A percentile compares a stretch with the other conserved stretches of the same genome.
phyloP scores from a whole-genome alignment of 768 basidiomycete species.

The Pseudohyphozyma bogoriensis region DNA sequence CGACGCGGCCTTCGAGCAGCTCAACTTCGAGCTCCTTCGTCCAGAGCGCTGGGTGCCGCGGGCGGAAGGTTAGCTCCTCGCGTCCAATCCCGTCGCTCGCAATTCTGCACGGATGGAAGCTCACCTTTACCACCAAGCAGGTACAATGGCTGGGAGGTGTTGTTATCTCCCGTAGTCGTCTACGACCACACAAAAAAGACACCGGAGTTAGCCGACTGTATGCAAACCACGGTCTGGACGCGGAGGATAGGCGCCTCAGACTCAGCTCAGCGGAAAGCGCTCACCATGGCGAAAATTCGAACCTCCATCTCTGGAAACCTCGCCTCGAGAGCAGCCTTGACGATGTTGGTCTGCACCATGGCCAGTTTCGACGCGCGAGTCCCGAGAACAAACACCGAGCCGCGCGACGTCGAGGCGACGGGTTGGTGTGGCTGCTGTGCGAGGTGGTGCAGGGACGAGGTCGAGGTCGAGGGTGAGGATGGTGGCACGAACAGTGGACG shows the following conservation, averaged over 20 bases:
- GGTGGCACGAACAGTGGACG: too few species aligned
- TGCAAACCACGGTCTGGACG: neutral
- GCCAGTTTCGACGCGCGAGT: slow-evolving; percentile 82
- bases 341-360: slow-evolving; percentile 79
- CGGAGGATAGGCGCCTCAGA: too few species aligned
- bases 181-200: neutral
- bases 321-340: slow-evolving; percentile 53
- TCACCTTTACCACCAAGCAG: slow-evolving; percentile 68
- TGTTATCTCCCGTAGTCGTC: slow-evolving; percentile 64
- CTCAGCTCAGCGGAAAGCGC: neutral
- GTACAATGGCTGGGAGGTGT: slow-evolving; percentile 75
- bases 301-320: slow-evolving; percentile 44
- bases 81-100: neutral
- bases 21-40: slow-evolving; percentile 91
- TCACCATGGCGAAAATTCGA: slow-evolving; percentile 22
- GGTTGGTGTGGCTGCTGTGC: too few species aligned
- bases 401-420: too few species aligned
- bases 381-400: slow-evolving; percentile 60
- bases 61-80: neutral
- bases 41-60: slow-evolving; percentile 58
- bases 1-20: slow-evolving; percentile 59
- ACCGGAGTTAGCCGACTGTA: neutral
- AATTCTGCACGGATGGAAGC: too few species aligned
- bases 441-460: too few species aligned
- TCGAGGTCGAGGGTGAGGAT: too few species aligned